These are phyloP conservation scores for Platanus orientalis DNA, from an alignment of 164 flowering plant species.

Conservation along the genomic window DNA sequence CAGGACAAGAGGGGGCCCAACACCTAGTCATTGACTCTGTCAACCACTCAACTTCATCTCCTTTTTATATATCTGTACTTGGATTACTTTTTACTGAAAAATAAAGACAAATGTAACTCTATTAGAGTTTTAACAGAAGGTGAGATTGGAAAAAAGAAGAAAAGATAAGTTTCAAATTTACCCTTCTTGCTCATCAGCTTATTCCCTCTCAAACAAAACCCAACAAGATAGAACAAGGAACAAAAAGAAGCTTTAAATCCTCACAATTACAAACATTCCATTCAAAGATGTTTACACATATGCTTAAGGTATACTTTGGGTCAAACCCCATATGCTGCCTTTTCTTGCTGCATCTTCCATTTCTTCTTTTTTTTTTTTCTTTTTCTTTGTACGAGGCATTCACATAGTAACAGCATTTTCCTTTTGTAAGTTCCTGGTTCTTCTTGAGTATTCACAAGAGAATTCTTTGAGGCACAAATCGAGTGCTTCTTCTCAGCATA, in stretches of 20 bases:
- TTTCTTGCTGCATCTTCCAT: too few relatives aligned
- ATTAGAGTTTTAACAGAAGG: not conserved
- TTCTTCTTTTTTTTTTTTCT: conserved; percentile 3
- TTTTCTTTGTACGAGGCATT: conserved; percentile 1
- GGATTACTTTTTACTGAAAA: too few relatives aligned
- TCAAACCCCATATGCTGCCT: conserved; percentile 3
- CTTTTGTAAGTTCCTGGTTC: conserved; percentile 1
- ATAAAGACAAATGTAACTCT: not conserved
- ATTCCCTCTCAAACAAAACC: not conserved
- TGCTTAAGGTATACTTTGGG: not conserved
- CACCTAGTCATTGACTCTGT: too few relatives aligned
- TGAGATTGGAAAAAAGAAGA: too few relatives aligned
- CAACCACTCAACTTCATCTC: too few relatives aligned
- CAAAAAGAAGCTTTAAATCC: conserved; percentile 7
- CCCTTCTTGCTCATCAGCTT: not conserved
- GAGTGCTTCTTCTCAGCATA: conserved; percentile 5
- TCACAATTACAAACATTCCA: conserved; percentile 15
- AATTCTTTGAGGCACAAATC: conserved; percentile 2
- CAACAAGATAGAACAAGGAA: not conserved
- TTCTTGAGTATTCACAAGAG: conserved; percentile 15
- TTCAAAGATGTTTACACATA: conserved; percentile 9
- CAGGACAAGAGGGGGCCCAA: not conserved
- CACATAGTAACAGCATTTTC: not conserved
- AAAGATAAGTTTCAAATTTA: not conserved
- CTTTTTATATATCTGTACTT: too few relatives aligned